Conservation (phyloP, 371 early-diverging fungal species). For the Apophysomyces trapeziformis region DNA sequence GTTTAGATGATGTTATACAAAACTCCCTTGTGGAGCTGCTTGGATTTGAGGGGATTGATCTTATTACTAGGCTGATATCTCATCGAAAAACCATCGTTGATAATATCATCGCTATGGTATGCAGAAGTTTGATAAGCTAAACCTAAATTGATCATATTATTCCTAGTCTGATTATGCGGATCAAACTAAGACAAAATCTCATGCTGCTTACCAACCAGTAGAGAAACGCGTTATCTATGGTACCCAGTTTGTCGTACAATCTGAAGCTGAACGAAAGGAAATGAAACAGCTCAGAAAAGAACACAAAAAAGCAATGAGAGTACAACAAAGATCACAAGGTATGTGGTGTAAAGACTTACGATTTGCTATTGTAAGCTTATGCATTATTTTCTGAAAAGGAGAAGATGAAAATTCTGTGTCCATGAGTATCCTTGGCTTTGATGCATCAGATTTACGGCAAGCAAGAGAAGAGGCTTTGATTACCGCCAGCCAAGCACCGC, state of each 20-base stretch:
- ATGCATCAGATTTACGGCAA: constrained; percentile 50
- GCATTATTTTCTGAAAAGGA: neutral
- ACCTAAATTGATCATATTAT: neutral
- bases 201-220: constrained; percentile 19
- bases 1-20: constrained; percentile 65
- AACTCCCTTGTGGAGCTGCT: constrained; percentile 71
- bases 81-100: constrained; percentile 54
- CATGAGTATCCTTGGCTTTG: constrained; percentile 60
- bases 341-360: constrained; percentile 6
- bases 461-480: constrained; percentile 62
- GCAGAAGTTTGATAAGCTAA: neutral
- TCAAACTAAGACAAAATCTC: constrained; percentile 20
- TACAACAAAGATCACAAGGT: constrained; percentile 26
- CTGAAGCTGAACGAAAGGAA: constrained; percentile 69
- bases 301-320: constrained; percentile 58
- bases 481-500: constrained; percentile 39
- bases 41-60: constrained; percentile 78
- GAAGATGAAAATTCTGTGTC: constrained; percentile 59
- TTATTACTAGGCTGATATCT: constrained; percentile 59
- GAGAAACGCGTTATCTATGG: constrained; percentile 55
- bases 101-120: constrained; percentile 55
- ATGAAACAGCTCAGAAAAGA: constrained; percentile 74
- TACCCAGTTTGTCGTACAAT: constrained; percentile 71
- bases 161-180: constrained; percentile 32
- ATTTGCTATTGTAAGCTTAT: neutral